phyloP scores from a whole-genome alignment of 192 early-diverging fungal species.

The Entomortierella beljakovae region DNA sequence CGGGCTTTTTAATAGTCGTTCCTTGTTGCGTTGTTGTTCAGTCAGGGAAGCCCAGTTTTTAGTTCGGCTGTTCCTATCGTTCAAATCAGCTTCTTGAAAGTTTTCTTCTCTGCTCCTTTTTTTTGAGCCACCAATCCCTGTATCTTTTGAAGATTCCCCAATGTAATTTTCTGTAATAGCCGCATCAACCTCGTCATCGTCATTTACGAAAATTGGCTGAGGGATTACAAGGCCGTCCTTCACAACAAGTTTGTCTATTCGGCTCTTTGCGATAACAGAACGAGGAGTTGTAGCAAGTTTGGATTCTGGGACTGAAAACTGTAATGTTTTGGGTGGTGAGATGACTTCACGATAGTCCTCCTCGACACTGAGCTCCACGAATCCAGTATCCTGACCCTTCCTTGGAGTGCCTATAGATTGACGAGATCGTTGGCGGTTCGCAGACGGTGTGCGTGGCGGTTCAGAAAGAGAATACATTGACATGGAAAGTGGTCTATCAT shows the following conservation, averaged over 20 bases:
- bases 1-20: constrained; percentile 33
- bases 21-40: constrained; percentile 22
- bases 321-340: constrained; percentile 26
- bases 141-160: background rate
- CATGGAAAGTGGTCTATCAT: constrained; percentile 18
- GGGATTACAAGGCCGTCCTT: constrained; percentile 44
- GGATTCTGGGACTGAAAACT: constrained; percentile 33
- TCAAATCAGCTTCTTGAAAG: constrained; percentile 2
- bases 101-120: constrained; percentile 31
- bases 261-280: constrained; percentile 35
- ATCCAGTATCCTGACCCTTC: constrained; percentile 11
- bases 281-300: constrained; percentile 22
- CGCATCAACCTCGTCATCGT: constrained; percentile 29
- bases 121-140: constrained; percentile 29
- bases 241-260: constrained; percentile 26
- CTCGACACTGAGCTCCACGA: constrained; percentile 16
- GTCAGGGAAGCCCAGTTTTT: constrained; percentile 21
- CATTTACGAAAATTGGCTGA: constrained; percentile 35
- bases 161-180: background rate
- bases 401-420: background rate
- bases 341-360: constrained; percentile 37
- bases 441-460: background rate
- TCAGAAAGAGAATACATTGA: constrained; percentile 13
- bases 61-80: background rate
- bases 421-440: background rate